Conservation (phyloP, 2,329 filamentous ascomycete genomes). For the Pseudogymnoascus sp. region DNA sequence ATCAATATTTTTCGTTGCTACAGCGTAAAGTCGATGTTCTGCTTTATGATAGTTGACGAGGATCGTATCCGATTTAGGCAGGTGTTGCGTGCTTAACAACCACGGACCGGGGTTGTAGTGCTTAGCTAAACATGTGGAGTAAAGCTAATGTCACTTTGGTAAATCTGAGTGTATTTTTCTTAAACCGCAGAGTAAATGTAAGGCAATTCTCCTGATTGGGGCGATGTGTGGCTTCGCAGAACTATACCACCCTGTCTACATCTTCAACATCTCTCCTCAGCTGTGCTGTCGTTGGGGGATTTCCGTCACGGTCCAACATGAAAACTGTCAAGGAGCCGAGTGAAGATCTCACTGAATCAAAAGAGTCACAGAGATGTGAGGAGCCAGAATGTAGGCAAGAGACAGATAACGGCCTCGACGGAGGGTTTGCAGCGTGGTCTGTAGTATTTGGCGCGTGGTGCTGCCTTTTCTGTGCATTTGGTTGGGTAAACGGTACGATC, state of each 20-base stretch:
- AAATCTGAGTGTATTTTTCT: not conserved
- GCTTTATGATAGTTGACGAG: not conserved
- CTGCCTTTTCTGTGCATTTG: conserved; percentile 42
- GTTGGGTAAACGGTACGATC: conserved; percentile 39
- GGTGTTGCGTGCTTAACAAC: not conserved
- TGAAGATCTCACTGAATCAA: not conserved
- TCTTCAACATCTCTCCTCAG: not conserved
- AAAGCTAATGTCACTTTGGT: not conserved
- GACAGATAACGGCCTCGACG: conserved; percentile 40
- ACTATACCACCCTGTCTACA: not conserved
- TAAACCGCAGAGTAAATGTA: not conserved
- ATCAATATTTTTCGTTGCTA: not conserved
- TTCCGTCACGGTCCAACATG: not conserved
- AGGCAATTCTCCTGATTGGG: not conserved
- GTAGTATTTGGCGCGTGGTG: conserved; percentile 43
- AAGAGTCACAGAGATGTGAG: not conserved
- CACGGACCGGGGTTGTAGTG: not conserved
- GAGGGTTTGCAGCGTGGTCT: conserved; percentile 49
- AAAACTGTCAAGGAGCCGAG: not conserved
- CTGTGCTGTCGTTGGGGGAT: not conserved
- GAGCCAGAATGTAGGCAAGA: not conserved
- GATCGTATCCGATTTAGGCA: not conserved
- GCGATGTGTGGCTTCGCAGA: not conserved
- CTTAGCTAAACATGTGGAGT: not conserved
- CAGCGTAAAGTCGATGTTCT: not conserved